These are phyloP conservation scores for Backusella westeae DNA, from an alignment of 192 early-diverging fungal genomes.

Conservation along the genomic window DNA sequence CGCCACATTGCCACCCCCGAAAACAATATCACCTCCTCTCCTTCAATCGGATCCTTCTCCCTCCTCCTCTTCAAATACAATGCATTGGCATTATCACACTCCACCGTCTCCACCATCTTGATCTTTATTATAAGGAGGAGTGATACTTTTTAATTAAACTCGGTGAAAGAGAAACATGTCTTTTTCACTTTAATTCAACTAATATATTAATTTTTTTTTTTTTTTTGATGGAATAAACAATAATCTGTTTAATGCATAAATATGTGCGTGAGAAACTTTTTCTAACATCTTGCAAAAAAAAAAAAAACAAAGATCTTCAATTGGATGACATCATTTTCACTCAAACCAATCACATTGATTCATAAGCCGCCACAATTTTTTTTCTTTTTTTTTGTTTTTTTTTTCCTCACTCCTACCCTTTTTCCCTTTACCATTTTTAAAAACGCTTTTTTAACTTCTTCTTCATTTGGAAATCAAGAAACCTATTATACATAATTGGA, in stretches of 20 bases:
- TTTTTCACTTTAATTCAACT: too few relatives aligned
- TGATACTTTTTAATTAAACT: too few relatives aligned
- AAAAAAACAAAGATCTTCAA: too few relatives aligned
- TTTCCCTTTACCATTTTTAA: not conserved
- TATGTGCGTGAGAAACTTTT: too few relatives aligned
- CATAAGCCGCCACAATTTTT: not conserved
- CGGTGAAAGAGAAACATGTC: too few relatives aligned
- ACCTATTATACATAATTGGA: slow-evolving; percentile 14
- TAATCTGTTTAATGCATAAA: too few relatives aligned
- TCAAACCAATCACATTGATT: not conserved
- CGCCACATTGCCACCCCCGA: not conserved
- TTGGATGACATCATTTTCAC: not conserved
- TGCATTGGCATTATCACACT: not conserved
- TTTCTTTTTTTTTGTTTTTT: not conserved
- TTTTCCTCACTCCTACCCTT: not conserved
- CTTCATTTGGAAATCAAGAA: slow-evolving; percentile 6
- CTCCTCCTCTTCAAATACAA: too few relatives aligned
- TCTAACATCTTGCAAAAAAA: too few relatives aligned
- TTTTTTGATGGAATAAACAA: too few relatives aligned
- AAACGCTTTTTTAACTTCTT: not conserved
- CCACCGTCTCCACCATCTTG: not conserved
- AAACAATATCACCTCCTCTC: not conserved
- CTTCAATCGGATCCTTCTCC: not conserved
- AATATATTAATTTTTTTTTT: too few relatives aligned
- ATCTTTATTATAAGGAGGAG: not conserved